Percentiles rank a stretch among this genome's conserved stretches.
Evolutionary conservation across 192 early-diverging fungal genomes (phyloP).

Genomic region (Thamnidium elegans): DNA sequence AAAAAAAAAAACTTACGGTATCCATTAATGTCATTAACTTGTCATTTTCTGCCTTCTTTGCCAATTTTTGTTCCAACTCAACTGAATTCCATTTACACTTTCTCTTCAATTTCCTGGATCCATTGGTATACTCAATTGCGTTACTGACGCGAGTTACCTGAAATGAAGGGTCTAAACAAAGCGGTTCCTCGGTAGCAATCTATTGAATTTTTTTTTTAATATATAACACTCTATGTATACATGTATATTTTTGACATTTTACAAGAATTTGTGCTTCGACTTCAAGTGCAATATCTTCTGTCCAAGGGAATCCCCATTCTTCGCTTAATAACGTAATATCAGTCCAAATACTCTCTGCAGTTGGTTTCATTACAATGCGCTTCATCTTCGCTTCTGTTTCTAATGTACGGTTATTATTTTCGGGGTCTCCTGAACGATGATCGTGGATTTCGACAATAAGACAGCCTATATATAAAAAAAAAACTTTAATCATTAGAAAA

Average conservation of each 20-base stretch:
- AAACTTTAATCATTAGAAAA: not conserved
- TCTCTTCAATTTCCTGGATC: slow-evolving; percentile 49
- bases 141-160: slow-evolving; percentile 69
- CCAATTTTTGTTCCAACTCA: slow-evolving; percentile 64
- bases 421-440: slow-evolving; percentile 41
- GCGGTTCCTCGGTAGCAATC: slow-evolving; percentile 64
- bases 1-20: slow-evolving; percentile 39
- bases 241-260: not conserved
- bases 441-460: slow-evolving; percentile 72
- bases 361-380: slow-evolving; percentile 45
- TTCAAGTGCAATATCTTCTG: slow-evolving; percentile 54
- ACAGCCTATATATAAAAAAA: slow-evolving; percentile 48
- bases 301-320: slow-evolving; percentile 44
- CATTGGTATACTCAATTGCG: slow-evolving; percentile 57
- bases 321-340: slow-evolving; percentile 49
- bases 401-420: not conserved
- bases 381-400: slow-evolving; percentile 23
- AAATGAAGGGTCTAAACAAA: slow-evolving; percentile 67
- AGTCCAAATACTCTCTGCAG: slow-evolving; percentile 53
- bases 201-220: slow-evolving; percentile 1
- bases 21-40: slow-evolving; percentile 72
- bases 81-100: slow-evolving; percentile 71
- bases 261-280: slow-evolving; percentile 65
- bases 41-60: slow-evolving; percentile 64
- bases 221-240: not conserved